These are phyloP conservation scores for Phytopythium ostracodes DNA, from an alignment of 352 stramenopile genomes.

Conservation along the genomic window DNA sequence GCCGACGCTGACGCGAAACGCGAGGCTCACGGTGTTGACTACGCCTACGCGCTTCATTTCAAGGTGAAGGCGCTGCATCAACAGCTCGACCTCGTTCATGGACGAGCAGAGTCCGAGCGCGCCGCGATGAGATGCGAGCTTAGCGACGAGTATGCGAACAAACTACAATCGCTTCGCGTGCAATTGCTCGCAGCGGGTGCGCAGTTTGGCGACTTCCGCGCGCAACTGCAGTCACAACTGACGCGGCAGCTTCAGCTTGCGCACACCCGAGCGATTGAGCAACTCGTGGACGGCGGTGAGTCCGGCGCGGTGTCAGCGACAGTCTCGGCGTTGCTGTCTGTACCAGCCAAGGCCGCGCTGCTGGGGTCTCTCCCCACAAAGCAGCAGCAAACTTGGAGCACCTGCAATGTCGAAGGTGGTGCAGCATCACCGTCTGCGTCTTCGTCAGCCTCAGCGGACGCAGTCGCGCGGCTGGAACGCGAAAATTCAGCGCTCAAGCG, in stretches of 20 bases:
- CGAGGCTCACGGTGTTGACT: slow-evolving; percentile 39
- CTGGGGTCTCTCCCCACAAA: neutral
- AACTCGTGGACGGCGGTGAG: slow-evolving; percentile 44
- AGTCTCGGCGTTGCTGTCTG: slow-evolving; percentile 33
- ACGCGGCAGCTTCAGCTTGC: slow-evolving; percentile 48
- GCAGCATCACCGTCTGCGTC: neutral
- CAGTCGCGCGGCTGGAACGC: slow-evolving; percentile 35
- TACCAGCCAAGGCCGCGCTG: slow-evolving; percentile 49
- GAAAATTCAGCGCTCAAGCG: slow-evolving; percentile 70
- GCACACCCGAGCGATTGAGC: slow-evolving; percentile 47
- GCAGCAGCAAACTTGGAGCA: neutral
- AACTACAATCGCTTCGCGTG: slow-evolving; percentile 43
- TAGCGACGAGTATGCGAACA: slow-evolving; percentile 47
- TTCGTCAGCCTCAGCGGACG: slow-evolving; percentile 20
- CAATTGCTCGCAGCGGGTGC: slow-evolving; percentile 52
- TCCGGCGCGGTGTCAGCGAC: neutral
- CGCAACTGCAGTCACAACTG: slow-evolving; percentile 56
- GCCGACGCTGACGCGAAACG: slow-evolving; percentile 31
- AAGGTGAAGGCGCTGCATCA: slow-evolving; percentile 29
- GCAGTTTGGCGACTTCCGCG: slow-evolving; percentile 61
- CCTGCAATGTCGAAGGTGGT: neutral
- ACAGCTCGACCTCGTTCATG: slow-evolving; percentile 19
- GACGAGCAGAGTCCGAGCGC: slow-evolving; percentile 31
- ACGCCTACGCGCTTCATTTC: slow-evolving; percentile 40
- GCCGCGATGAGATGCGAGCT: slow-evolving; percentile 42